Conservation (phyloP, 208 protist genomes). For the Tritrichomonas foetus region DNA sequence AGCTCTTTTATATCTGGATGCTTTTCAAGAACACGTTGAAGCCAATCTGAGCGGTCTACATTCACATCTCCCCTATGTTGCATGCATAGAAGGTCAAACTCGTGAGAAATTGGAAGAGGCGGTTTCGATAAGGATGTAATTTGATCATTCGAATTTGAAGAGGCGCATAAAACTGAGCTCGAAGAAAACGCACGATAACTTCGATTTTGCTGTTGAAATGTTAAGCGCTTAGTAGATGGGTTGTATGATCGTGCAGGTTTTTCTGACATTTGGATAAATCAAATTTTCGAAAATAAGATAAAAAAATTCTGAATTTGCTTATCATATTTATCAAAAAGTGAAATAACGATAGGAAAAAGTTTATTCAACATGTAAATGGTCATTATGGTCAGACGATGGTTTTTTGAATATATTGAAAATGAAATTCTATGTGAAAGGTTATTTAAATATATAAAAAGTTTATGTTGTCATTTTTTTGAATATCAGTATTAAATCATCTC, state of each 20-base stretch:
- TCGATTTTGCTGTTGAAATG: too few species aligned
- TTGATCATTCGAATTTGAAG: not conserved
- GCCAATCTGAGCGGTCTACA: slow-evolving; percentile 1
- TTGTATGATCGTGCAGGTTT: not conserved
- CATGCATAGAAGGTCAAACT: not conserved
- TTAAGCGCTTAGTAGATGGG: not conserved
- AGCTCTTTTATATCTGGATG: not conserved
- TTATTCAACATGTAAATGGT: not conserved
- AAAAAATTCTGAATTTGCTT: not conserved
- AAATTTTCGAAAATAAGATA: not conserved
- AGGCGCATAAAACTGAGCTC: not conserved
- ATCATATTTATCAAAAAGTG: not conserved
- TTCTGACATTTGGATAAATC: not conserved
- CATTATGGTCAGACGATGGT: not conserved
- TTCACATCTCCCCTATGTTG: not conserved
- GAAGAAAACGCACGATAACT: not conserved
- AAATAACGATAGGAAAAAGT: not conserved
- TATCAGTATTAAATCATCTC: not conserved
- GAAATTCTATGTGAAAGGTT: not conserved
- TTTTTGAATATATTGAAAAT: not conserved
- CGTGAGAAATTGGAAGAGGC: slow-evolving; percentile 22
- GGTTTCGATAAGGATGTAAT: not conserved
- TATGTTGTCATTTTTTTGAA: not conserved
- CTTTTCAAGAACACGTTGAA: not conserved
- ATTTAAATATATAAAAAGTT: too few species aligned